These are phyloP conservation scores for Globisporangium sylvaticum DNA, from an alignment of 352 stramenopile species.

Conservation along the genomic window DNA sequence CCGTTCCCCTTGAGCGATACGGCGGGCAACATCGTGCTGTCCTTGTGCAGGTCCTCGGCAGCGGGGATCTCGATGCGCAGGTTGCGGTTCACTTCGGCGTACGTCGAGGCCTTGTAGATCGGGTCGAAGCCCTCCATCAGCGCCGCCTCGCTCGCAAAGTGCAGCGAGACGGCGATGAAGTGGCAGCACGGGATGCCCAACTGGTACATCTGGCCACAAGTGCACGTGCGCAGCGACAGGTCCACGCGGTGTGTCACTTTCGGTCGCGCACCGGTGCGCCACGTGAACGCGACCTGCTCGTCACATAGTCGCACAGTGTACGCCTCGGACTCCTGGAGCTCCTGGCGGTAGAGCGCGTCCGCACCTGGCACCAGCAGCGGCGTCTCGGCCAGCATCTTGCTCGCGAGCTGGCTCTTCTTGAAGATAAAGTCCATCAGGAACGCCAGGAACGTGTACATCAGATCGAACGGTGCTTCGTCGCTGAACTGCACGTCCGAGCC, in stretches of 20 bases:
- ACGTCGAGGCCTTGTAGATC: constrained; percentile 71
- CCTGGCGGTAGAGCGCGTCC: constrained; percentile 58
- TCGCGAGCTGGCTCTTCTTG: constrained; percentile 66
- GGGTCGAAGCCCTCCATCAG: constrained; percentile 64
- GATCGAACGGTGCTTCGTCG: constrained; percentile 75
- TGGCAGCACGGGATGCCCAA: constrained; percentile 69
- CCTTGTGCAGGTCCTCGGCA: constrained; percentile 66
- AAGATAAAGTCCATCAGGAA: constrained; percentile 76
- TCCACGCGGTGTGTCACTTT: constrained; percentile 78
- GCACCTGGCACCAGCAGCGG: constrained; percentile 55
- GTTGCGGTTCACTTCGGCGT: constrained; percentile 54
- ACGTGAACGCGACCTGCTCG: constrained; percentile 73
- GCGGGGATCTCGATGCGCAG: constrained; percentile 75
- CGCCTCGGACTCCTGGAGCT: constrained; percentile 49
- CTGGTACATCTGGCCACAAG: constrained; percentile 71
- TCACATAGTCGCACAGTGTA: constrained; percentile 73
- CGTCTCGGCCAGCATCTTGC: constrained; percentile 42
- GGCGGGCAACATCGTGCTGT: constrained; percentile 55
- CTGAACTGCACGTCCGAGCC: constrained; percentile 57
- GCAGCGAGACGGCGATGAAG: constrained; percentile 65
- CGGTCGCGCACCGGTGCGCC: constrained; percentile 60
- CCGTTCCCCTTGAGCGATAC: constrained; percentile 29
- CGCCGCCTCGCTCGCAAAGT: constrained; percentile 59
- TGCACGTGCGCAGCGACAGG: constrained; percentile 62
- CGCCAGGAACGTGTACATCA: constrained; percentile 74